A percentile compares a stretch with the other conserved stretches of the same genome.
Conservation (phyloP, 78 protist species). For the Tieghemostelium lacteum region DNA sequence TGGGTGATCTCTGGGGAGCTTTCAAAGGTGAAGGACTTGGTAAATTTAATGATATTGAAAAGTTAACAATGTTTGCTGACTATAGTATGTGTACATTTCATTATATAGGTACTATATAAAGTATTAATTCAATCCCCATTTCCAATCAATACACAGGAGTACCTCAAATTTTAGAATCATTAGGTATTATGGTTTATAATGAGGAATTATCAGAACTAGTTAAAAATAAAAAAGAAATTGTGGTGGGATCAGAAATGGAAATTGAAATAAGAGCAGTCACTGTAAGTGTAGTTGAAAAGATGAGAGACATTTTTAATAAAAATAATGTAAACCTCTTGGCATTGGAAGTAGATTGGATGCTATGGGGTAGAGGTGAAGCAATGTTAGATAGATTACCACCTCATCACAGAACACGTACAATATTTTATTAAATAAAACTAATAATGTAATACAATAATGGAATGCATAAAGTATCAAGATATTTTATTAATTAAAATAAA, state of each 20-base stretch:
- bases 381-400: conserved; percentile 79
- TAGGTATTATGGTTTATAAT: conserved; percentile 47
- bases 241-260: conserved; percentile 80
- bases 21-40: conserved; percentile 88
- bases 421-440: conserved; percentile 76
- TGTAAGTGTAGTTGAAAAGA: conserved; percentile 59
- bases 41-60: conserved; percentile 86
- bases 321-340: conserved; percentile 49
- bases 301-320: conserved; percentile 57
- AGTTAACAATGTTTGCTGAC: conserved; percentile 94
- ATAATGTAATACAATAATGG: too few species aligned
- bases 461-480: too few species aligned
- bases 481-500: too few species aligned
- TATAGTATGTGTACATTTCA: conserved; percentile 87
- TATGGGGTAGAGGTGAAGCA: conserved; percentile 82
- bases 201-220: conserved; percentile 32
- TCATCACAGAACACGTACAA: conserved; percentile 78
- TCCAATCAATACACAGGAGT: neutral
- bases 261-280: conserved; percentile 81
- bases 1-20: conserved; percentile 93
- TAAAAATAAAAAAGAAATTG: conserved; percentile 25
- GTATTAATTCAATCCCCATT: neutral
- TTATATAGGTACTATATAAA: too few species aligned
- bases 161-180: conserved; percentile 69
- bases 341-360: conserved; percentile 81